Base-by-base conservation (phyloP, 2,329 filamentous ascomycete species). In the Colletotrichum eremochloae region DNA sequence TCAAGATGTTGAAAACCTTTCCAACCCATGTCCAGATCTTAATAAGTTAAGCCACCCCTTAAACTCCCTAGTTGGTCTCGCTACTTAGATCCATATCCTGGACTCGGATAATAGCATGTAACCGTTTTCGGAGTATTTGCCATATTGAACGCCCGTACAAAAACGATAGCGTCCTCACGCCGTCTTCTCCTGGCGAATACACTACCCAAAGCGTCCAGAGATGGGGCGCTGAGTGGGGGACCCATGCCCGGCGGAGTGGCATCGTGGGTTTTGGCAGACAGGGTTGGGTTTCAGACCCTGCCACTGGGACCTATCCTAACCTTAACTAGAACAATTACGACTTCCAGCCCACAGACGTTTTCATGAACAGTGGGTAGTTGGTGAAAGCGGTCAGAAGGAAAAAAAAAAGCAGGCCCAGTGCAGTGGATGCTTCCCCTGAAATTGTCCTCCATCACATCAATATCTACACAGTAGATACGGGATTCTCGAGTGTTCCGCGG, bases 241-340 rank as follows among this genome's bases (percentile, higher is more conserved):
- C 11, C 61, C 48, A 31, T 55, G 48, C 38, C 48, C n/a, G 14
- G 48, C 12, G 48, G 48, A 50, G 61, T 29, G 3, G n/a, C 48
- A 63, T 63, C 61, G 61, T 55, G 61, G 42, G n/a, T 63, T 63
- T 55, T 44, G 36, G 36, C 38, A 55, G 24, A 63, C 48, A 29
- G 48, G 61, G 61, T 42, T 63, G 14, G 31, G 61, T 63, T 55
- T 63, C 61, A 55, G 14, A 44, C 61, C 61, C 46, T 63, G 61
- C 48, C 15, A 44, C n/a, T 53, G 48, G 24, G 24, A 48, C 61
- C 42, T 15, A 24, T 63, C 48, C 61, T 33, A 33, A 24, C 50
- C 48, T 42, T 44, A 20, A 20, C 18, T 55, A 42, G 61, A 55
- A n/a, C 24, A 46, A 53, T 42, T 55, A 33, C 61, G 38, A 44